Base-by-base conservation (phyloP, 768 basidiomycete species). In the Rhizopogon vulgaris region DNA sequence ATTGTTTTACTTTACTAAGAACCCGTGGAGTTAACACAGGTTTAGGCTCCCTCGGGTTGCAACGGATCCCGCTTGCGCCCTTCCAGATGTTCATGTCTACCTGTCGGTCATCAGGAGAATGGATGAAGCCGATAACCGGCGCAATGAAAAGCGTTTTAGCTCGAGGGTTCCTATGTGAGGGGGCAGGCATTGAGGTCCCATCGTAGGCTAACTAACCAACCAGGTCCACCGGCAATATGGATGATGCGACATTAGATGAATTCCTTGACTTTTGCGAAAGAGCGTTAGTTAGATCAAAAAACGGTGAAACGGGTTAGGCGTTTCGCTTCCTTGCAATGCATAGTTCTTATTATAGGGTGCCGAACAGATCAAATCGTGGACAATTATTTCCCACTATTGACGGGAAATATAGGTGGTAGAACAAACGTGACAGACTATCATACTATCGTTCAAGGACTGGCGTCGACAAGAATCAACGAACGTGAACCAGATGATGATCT, bases 221-320 rank as follows among this genome's bases (percentile, higher is more conserved):
- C 32, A 90, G 87, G 68, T 67, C 75, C 18, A 74, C 77, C 48
- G 76, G 76, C 10, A 77, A 84, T 56, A 66, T 84, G 53, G 70
- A 71, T 51, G 76, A 74, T 22, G 64, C 63, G 28, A 72, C 72
- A 61, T 63, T 87, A 48, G 87, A 90, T 57, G 73, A 73, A 27
- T 90, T 88, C 62, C 66, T 90, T 38, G 67, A 64, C 22, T 87
- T 90, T 57, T 86, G 85, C 61, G 76, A 82, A 61, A 69, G 65
- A 28, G 79, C 78, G 24, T 59, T 90, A 55, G 51, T 76, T 8
- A 68, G 67, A 28, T 52, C 59, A 48, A 64, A 58, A 46, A 62
- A 65, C 30, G 65, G 66, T 57, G 58, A 41, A 32, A 55, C 58
- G 32, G 68, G 70, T 63, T 39, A 49, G 60, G 54, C 55, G 48